Evolutionary conservation across 805 yeast species (phyloP).

Genomic region (Metschnikowia continentalis): DNA sequence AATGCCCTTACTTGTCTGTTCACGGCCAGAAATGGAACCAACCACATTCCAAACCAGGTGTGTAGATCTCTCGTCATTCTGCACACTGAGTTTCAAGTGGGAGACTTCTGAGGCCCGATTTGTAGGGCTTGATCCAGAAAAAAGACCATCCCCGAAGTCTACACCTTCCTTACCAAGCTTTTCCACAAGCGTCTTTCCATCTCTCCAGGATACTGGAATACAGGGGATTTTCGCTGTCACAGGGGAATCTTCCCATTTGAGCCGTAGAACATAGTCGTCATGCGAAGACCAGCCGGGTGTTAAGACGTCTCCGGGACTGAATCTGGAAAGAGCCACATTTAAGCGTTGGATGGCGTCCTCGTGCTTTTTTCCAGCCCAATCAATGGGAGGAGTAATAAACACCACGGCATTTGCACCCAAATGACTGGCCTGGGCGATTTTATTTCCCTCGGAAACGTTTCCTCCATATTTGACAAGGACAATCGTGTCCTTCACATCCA

Average conservation of each 20-base stretch:
- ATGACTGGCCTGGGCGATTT: conserved; percentile 47
- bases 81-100: conserved; percentile 25
- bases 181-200: conserved; percentile 42
- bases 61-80: conserved; percentile 43
- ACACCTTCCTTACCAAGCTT: conserved; percentile 27
- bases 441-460: conserved; percentile 31
- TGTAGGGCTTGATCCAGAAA: conserved; percentile 22
- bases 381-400: conserved; percentile 45
- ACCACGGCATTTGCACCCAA: conserved; percentile 62
- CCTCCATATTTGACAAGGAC: conserved; percentile 60
- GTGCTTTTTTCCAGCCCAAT: conserved; percentile 15
- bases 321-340: conserved; percentile 56
- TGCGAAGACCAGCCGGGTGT: conserved; percentile 71
- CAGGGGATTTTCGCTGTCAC: conserved; percentile 70
- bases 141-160: conserved; percentile 25
- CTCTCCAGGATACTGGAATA: conserved; percentile 72
- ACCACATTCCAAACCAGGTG: conserved; percentile 77
- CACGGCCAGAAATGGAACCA: conserved; percentile 75
- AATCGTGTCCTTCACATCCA: conserved; percentile 47
- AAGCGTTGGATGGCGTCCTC: conserved; percentile 49
- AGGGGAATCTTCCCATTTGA: conserved; percentile 43
- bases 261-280: conserved; percentile 35
- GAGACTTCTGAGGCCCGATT: conserved; percentile 8
- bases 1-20: conserved; percentile 68
- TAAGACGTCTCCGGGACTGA: conserved; percentile 71